Conservation (phyloP, 192 early-diverging fungal species). For the Podila epigama region DNA sequence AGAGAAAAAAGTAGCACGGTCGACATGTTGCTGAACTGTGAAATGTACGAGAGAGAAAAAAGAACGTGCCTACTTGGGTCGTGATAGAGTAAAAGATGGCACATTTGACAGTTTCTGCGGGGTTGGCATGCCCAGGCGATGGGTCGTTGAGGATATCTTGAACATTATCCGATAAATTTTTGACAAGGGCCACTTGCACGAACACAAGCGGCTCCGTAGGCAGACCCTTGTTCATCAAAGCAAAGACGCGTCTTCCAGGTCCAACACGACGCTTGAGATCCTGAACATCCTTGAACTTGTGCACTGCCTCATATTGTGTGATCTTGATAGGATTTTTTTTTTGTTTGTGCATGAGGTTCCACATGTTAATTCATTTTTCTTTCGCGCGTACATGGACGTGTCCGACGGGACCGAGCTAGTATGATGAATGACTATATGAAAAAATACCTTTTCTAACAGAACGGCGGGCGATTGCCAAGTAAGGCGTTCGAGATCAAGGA, state of each 20-base stretch:
- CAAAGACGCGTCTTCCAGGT: constrained; percentile 79
- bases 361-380: neutral
- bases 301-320: constrained; percentile 88
- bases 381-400: neutral
- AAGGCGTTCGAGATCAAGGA: constrained; percentile 79
- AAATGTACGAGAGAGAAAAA: no score
- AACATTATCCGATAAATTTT: constrained; percentile 69
- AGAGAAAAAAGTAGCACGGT: no score
- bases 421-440: no score
- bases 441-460: constrained; percentile 80
- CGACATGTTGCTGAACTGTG: no score
- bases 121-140: constrained; percentile 29
- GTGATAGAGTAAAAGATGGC: constrained; percentile 97
- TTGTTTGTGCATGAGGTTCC: no score
- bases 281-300: constrained; percentile 81
- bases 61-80: constrained; percentile 71
- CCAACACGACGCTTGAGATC: constrained; percentile 79
- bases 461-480: constrained; percentile 84
- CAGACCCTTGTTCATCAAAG: constrained; percentile 81
- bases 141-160: constrained; percentile 57
- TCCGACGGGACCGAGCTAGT: no score
- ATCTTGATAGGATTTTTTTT: constrained; percentile 62
- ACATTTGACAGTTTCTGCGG: constrained; percentile 53
- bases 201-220: constrained; percentile 88
- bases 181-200: constrained; percentile 84